phyloP scores from a whole-genome alignment of 176 grass and related monocot genomes.

The Aegilops bicornis region DNA sequence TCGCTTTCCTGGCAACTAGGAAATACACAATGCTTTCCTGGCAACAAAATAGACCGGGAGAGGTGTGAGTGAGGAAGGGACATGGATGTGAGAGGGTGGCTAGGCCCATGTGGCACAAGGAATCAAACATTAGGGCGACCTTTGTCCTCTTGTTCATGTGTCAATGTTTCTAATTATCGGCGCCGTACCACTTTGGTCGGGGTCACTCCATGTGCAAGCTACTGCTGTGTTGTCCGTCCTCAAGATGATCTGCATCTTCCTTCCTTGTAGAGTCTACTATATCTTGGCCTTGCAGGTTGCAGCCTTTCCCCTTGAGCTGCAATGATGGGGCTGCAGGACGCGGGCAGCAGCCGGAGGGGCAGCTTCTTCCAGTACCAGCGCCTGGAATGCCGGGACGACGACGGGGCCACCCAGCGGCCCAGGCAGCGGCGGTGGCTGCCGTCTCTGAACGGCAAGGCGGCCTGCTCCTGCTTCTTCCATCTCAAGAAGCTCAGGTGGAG shows the following conservation, averaged over 20 bases:
- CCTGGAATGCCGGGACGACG: constrained; percentile 30
- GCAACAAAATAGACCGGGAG: too few relatives aligned
- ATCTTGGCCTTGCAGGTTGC: constrained; percentile 39
- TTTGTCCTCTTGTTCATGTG: constrained; percentile 54
- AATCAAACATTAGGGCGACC: constrained; percentile 43
- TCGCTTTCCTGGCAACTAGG: too few relatives aligned
- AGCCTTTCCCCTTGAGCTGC: constrained; percentile 33
- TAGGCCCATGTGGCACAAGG: constrained; percentile 53
- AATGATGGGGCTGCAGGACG: constrained; percentile 52
- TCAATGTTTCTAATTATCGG: constrained; percentile 36
- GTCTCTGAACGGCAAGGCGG: neutral
- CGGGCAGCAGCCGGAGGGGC: neutral
- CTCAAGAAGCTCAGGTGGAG: constrained; percentile 46
- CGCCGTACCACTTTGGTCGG: constrained; percentile 27
- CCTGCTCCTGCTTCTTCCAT: constrained; percentile 14
- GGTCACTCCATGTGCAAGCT: constrained; percentile 49
- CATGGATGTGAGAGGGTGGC: constrained; percentile 47
- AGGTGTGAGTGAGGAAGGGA: constrained; percentile 24
- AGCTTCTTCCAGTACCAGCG: constrained; percentile 46
- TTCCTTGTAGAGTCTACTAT: constrained; percentile 36
- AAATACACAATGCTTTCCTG: constrained; percentile 14
- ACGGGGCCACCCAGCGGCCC: neutral
- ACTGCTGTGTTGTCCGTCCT: constrained; percentile 20
- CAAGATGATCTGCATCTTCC: constrained; percentile 28
- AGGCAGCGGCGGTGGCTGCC: constrained; percentile 27